phyloP scores from a whole-genome alignment of 768 basidiomycete species.

The Pholiota molesta region DNA sequence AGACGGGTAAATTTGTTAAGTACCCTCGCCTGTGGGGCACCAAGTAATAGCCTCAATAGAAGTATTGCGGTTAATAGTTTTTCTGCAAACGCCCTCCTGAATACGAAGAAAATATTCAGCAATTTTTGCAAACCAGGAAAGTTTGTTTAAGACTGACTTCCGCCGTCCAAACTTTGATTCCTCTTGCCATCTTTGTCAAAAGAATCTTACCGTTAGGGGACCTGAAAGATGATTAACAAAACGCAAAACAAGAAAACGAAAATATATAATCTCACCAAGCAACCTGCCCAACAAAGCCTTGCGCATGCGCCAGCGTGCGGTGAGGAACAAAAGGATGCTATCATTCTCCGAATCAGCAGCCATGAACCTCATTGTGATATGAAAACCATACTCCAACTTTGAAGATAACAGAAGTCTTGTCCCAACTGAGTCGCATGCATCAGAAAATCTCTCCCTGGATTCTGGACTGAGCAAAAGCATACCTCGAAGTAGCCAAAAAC shows the following conservation, averaged over 20 bases:
- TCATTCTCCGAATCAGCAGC: background rate
- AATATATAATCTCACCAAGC: conserved; percentile 53
- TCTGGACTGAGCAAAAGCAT: background rate
- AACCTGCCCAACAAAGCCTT: conserved; percentile 77
- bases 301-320: conserved; percentile 65
- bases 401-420: conserved; percentile 69
- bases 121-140: too few relatives aligned
- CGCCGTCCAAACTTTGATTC: conserved; percentile 73
- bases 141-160: conserved; percentile 43
- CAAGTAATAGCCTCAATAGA: conserved; percentile 67
- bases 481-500: conserved; percentile 76
- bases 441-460: background rate
- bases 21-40: conserved; percentile 69
- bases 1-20: conserved; percentile 9
- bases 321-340: conserved; percentile 64
- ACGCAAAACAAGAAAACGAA: background rate
- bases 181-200: conserved; percentile 64
- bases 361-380: background rate
- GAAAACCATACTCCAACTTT: conserved; percentile 54
- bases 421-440: conserved; percentile 51
- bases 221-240: conserved; percentile 35
- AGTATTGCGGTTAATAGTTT: conserved; percentile 60
- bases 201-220: conserved; percentile 65
- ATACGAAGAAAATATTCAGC: conserved; percentile 24
- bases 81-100: conserved; percentile 70